Conservation (phyloP, 441 rosid species). For the Adansonia madagascariensis region DNA sequence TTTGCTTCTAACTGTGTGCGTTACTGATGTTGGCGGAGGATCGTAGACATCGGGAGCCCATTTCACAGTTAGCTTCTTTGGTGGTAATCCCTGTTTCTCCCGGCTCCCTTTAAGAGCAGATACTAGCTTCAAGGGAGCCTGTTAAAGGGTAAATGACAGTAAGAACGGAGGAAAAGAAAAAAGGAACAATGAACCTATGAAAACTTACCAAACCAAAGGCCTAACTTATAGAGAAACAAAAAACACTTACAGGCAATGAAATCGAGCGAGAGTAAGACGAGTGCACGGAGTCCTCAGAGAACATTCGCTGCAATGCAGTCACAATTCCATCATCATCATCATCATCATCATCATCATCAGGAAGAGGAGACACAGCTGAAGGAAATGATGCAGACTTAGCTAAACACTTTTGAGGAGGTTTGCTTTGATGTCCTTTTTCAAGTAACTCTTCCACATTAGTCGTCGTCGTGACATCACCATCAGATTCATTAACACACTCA, state of each 20-base stretch:
- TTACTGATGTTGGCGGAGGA: conserved; percentile 71
- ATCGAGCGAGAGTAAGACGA: conserved; percentile 3
- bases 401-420: conserved; percentile 25
- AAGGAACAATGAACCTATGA: background rate
- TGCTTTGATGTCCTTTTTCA: conserved; percentile 29
- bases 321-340: conserved; percentile 48
- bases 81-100: conserved; percentile 55
- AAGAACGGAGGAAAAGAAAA: background rate
- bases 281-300: conserved; percentile 37
- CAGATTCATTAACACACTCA: conserved; percentile 46
- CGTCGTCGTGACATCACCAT: conserved; percentile 39
- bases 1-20: conserved; percentile 61
- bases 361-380: conserved; percentile 30
- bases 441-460: conserved; percentile 40
- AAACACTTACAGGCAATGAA: conserved; percentile 47
- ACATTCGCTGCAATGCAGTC: conserved; percentile 38
- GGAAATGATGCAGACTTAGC: conserved; percentile 35
- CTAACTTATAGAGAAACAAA: background rate
- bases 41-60: conserved; percentile 97
- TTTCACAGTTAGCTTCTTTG: conserved; percentile 53
- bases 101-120: conserved; percentile 89
- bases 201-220: background rate
- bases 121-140: conserved; percentile 46
- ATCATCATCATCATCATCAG: conserved; percentile 45
- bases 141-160: conserved; percentile 18